Percentiles rank a stretch among this genome's conserved stretches.
phyloP scores from a whole-genome alignment of 176 grass and related monocot species.

The Carex parvula region DNA sequence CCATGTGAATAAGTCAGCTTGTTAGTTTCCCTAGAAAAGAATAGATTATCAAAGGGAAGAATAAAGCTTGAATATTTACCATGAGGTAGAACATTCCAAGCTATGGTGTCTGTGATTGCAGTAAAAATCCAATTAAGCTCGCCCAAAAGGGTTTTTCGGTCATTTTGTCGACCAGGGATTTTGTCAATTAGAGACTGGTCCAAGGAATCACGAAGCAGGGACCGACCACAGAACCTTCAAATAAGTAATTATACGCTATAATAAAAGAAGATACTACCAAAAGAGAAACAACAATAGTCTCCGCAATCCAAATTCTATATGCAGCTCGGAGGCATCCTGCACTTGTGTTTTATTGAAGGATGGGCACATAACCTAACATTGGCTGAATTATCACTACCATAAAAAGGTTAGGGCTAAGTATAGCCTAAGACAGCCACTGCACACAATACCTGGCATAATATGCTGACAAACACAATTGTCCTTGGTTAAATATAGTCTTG shows the following conservation, averaged over 20 bases:
- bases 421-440: neutral
- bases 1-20: neutral
- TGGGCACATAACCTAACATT: neutral
- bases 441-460: neutral
- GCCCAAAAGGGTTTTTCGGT: slow-evolving; percentile 92
- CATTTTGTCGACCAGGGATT: slow-evolving; percentile 98
- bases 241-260: neutral
- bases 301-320: neutral
- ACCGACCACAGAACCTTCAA: slow-evolving; percentile 76
- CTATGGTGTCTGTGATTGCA: slow-evolving; percentile 93
- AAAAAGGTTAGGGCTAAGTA: neutral
- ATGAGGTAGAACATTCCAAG: slow-evolving; percentile 98
- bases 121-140: slow-evolving; percentile 99
- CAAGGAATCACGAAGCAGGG: slow-evolving; percentile 70
- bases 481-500: neutral
- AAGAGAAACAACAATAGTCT: slow-evolving; percentile 12
- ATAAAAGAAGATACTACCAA: neutral
- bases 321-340: neutral
- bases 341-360: neutral
- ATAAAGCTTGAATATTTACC: slow-evolving; percentile 40
- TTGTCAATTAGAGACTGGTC: slow-evolving; percentile 58
- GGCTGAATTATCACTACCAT: neutral
- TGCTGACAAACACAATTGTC: neutral
- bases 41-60: neutral
- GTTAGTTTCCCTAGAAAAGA: slow-evolving; percentile 12